These are phyloP conservation scores for Euphorbia pulcherrima DNA, from an alignment of 345 rosid genomes.

Conservation along the genomic window DNA sequence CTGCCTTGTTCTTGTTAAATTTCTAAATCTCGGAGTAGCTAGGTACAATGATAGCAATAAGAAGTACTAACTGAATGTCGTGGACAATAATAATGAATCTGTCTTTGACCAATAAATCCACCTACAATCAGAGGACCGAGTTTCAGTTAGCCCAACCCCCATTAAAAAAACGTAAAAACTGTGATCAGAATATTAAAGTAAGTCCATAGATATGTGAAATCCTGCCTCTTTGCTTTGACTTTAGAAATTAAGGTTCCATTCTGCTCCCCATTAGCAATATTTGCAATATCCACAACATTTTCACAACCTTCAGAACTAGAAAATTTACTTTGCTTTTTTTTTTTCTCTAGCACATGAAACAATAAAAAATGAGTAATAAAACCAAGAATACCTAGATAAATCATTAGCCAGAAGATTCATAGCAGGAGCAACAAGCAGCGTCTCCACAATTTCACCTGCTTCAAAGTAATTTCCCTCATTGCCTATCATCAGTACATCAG, in stretches of 20 bases:
- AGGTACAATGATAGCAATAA: not conserved
- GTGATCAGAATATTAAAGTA: not conserved
- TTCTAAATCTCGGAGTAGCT: not conserved
- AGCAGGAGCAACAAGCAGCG: conserved; percentile 27
- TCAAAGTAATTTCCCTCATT: conserved; percentile 32
- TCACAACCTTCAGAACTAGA: conserved; percentile 37
- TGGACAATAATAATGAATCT: not conserved
- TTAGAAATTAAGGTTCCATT: conserved; percentile 26
- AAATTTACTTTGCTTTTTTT: conserved; percentile 64
- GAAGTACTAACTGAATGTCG: not conserved
- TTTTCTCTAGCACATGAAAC: conserved; percentile 39
- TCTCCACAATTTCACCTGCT: conserved; percentile 37
- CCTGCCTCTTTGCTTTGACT: conserved; percentile 36
- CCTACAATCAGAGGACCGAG: not conserved
- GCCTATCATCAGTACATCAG: conserved; percentile 28
- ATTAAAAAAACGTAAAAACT: not conserved
- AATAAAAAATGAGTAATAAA: not conserved
- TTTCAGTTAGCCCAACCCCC: not conserved
- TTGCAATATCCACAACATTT: conserved; percentile 18
- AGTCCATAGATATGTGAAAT: conserved; percentile 13
- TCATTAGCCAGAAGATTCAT: conserved; percentile 56
- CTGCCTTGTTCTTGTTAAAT: not conserved
- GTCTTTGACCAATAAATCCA: not conserved
- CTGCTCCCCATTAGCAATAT: conserved; percentile 21
- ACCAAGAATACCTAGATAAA: not conserved